Conservation (phyloP, 192 early-diverging fungal genomes). For the Entomortierella beljakovae region DNA sequence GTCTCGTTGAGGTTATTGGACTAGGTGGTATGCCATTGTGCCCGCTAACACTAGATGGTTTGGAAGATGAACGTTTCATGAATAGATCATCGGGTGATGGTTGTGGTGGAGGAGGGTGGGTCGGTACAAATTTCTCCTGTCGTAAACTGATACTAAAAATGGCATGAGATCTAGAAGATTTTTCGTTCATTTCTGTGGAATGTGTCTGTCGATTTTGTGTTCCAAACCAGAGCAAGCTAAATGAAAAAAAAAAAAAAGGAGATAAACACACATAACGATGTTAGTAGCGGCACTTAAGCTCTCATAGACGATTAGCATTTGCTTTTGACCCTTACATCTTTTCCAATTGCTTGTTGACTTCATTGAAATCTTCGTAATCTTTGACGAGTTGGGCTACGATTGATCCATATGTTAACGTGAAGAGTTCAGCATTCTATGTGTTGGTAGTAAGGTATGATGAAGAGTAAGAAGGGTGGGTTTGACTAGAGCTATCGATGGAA, state of each 20-base stretch:
- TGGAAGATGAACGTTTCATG: constrained; percentile 17
- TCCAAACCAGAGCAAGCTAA: constrained; percentile 71
- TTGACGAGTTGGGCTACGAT: constrained; percentile 94
- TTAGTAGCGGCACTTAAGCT: too few relatives aligned
- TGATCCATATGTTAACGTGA: constrained; percentile 97
- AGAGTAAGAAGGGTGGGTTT: too few relatives aligned
- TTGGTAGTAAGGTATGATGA: background rate
- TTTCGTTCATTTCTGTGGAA: constrained; percentile 98
- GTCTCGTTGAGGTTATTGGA: constrained; percentile 13
- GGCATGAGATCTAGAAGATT: constrained; percentile 95
- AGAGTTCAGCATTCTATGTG: constrained; percentile 88
- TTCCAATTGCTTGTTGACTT: constrained; percentile 97
- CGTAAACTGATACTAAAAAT: constrained; percentile 93
- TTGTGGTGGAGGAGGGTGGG: constrained; percentile 29
- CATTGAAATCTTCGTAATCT: constrained; percentile 91
- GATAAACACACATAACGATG: background rate
- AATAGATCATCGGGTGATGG: constrained; percentile 18
- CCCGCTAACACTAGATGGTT: constrained; percentile 15
- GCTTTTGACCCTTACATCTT: constrained; percentile 98
- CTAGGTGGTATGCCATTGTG: constrained; percentile 14
- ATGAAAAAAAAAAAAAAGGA: constrained; percentile 6
- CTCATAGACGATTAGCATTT: too few relatives aligned
- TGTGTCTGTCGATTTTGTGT: constrained; percentile 86
- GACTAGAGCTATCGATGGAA: too few relatives aligned
- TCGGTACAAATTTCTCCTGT: constrained; percentile 74